Percentiles rank a stretch among this genome's conserved stretches.
Evolutionary conservation across 164 flowering plant species (phyloP).

Genomic region (Aristolochia fimbriata): DNA sequence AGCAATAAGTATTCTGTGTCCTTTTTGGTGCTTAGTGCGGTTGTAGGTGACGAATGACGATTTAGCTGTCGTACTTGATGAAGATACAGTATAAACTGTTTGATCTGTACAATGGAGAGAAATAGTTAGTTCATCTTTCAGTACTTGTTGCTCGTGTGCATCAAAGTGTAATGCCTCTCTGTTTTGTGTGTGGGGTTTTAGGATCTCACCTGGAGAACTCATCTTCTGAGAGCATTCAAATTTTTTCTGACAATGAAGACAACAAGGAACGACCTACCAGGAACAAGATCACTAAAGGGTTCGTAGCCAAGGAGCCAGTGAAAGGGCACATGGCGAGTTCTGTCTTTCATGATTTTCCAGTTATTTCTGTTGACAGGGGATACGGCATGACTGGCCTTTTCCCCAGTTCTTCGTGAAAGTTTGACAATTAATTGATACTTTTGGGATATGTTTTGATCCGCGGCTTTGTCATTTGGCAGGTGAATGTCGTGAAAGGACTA

Average conservation of each 20-base stretch:
- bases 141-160: too few relatives aligned
- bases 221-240: slow-evolving; percentile 21
- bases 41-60: too few relatives aligned
- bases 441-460: not conserved
- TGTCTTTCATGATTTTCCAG: slow-evolving; percentile 16
- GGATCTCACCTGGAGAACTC: slow-evolving; percentile 50
- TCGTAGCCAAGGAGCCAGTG: slow-evolving; percentile 85
- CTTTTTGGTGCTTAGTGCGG: too few relatives aligned
- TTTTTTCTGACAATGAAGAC: slow-evolving; percentile 60
- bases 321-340: slow-evolving; percentile 93
- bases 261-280: slow-evolving; percentile 46
- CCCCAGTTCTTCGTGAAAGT: not conserved
- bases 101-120: too few relatives aligned
- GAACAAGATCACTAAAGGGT: slow-evolving; percentile 83
- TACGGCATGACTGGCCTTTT: slow-evolving; percentile 2
- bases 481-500: slow-evolving; percentile 87
- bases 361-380: slow-evolving; percentile 12
- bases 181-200: slow-evolving; percentile 16
- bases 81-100: too few relatives aligned
- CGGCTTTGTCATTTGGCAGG: slow-evolving; percentile 33
- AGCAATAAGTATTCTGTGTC: too few relatives aligned
- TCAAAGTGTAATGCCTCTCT: not conserved
- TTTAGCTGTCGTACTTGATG: too few relatives aligned
- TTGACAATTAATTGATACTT: slow-evolving; percentile 6
- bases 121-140: too few relatives aligned